A percentile compares a stretch with the other conserved stretches of the same genome.
Evolutionary conservation across 2,329 filamentous ascomycete genomes (phyloP).

Genomic region (Aspergillus felis): DNA sequence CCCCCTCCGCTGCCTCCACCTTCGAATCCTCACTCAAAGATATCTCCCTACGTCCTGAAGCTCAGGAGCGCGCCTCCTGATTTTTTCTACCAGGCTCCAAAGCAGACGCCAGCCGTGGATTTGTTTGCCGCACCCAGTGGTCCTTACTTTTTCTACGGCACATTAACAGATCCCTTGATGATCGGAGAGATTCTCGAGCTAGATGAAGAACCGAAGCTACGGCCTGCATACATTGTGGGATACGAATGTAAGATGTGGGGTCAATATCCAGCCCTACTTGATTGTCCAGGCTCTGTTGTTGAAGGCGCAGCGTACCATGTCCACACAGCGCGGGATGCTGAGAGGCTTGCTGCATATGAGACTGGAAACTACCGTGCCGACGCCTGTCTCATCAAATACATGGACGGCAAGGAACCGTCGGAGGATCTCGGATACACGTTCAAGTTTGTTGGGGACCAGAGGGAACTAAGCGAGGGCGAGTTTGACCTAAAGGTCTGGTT

Average conservation of each 20-base stretch:
- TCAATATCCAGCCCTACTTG: conserved; percentile 24
- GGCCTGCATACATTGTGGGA: conserved; percentile 20
- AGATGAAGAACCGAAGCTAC: conserved; percentile 13
- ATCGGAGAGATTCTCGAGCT: conserved; percentile 23
- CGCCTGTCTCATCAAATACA: conserved; percentile 15
- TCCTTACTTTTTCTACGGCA: conserved; percentile 38
- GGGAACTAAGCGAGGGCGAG: conserved; percentile 15
- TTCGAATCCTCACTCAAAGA: conserved; percentile 3
- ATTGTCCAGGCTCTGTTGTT: conserved; percentile 14
- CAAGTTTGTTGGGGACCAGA: conserved; percentile 16
- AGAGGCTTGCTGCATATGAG: conserved; percentile 22
- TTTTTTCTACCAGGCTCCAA: conserved; percentile 5
- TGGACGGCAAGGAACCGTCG: conserved; percentile 10
- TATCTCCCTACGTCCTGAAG: conserved; percentile 9
- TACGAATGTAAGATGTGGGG: conserved; percentile 28
- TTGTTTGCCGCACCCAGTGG: conserved; percentile 13
- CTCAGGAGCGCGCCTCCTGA: conserved; percentile 5
- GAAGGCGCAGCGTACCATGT: conserved; percentile 23
- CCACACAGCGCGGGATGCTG: conserved; percentile 12
- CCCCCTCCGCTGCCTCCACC: not conserved
- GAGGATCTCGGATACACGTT: conserved; percentile 13
- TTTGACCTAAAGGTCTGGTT: conserved; percentile 20
- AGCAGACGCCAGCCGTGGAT: not conserved
- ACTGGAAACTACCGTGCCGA: conserved; percentile 15
- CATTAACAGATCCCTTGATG: conserved; percentile 28